phyloP scores from a whole-genome alignment of 106 monocot genomes.

The Dendrobium catenatum region DNA sequence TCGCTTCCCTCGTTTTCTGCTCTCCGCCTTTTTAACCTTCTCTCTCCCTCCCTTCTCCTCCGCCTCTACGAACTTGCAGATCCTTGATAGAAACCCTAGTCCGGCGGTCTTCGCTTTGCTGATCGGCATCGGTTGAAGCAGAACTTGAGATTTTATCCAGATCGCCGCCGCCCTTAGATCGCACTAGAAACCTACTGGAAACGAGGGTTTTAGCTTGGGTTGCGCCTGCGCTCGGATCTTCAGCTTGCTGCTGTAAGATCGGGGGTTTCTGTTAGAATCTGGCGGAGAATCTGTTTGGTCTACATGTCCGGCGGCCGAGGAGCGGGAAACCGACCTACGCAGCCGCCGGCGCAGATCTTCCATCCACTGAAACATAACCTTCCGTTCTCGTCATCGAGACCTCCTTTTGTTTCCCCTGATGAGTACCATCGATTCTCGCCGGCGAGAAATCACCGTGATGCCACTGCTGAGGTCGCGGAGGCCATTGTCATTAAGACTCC shows the following conservation, averaged over 20 bases:
- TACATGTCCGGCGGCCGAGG: constrained; percentile 25
- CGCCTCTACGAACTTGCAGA: not conserved
- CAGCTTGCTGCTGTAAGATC: not conserved
- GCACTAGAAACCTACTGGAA: not conserved
- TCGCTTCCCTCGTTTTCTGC: constrained; percentile 60
- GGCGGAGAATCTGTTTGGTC: not conserved
- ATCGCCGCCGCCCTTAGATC: not conserved
- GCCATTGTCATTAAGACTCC: constrained; percentile 57
- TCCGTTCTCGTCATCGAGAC: constrained; percentile 34
- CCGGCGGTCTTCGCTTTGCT: not conserved
- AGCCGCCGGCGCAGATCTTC: constrained; percentile 42
- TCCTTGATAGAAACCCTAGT: constrained; percentile 15
- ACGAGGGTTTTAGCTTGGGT: not conserved
- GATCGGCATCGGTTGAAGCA: not conserved
- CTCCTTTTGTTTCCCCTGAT: constrained; percentile 40
- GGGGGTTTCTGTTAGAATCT: not conserved
- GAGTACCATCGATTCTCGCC: constrained; percentile 65
- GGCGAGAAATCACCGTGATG: constrained; percentile 3
- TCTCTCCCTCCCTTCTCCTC: not conserved
- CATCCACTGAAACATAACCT: constrained; percentile 41
- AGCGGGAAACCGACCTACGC: constrained; percentile 18
- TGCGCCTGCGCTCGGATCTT: not conserved
- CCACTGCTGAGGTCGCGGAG: constrained; percentile 27
- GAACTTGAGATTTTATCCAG: not conserved
- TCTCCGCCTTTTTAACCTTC: constrained; percentile 12